These are phyloP conservation scores for Sugiyamaella japonica DNA, from an alignment of 1,139 yeast species.

Conservation along the genomic window DNA sequence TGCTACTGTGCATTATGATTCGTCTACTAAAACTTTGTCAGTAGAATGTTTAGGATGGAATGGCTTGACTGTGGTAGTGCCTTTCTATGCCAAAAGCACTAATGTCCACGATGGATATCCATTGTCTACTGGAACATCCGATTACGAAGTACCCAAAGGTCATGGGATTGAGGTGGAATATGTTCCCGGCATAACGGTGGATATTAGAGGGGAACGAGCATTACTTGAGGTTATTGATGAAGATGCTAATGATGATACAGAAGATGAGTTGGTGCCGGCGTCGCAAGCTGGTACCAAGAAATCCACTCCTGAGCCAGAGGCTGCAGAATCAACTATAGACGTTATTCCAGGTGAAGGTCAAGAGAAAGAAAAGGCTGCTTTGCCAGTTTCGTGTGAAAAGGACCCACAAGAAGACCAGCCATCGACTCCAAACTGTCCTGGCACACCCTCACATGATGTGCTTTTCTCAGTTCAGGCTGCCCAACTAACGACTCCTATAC, in stretches of 20 bases:
- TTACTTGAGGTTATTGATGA: conserved; percentile 52
- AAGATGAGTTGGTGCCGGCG: conserved; percentile 32
- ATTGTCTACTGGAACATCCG: conserved; percentile 40
- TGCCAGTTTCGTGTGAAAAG: neutral
- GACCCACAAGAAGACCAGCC: neutral
- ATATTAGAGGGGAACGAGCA: conserved; percentile 60
- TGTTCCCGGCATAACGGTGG: conserved; percentile 57
- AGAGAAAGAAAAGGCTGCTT: neutral
- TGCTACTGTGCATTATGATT: conserved; percentile 44
- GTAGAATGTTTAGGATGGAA: conserved; percentile 69
- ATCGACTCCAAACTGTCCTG: conserved; percentile 14
- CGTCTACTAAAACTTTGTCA: conserved; percentile 30
- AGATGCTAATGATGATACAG: conserved; percentile 43
- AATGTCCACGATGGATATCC: conserved; percentile 28
- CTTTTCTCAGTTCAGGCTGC: conserved; percentile 7
- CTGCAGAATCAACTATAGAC: neutral
- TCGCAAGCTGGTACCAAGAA: conserved; percentile 4
- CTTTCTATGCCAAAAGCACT: conserved; percentile 37
- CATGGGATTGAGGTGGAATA: conserved; percentile 59
- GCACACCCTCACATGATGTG: conserved; percentile 2
- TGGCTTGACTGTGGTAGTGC: conserved; percentile 64
- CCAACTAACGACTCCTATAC: conserved; percentile 9
- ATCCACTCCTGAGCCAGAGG: conserved; percentile 10
- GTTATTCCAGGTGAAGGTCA: too few species aligned
- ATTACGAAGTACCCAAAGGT: conserved; percentile 40